Evolutionary conservation across 371 early-diverging fungal genomes (phyloP), one percentile per base, ranked within the genome.

Genomic region (Actinomortierella ambigua): DNA sequence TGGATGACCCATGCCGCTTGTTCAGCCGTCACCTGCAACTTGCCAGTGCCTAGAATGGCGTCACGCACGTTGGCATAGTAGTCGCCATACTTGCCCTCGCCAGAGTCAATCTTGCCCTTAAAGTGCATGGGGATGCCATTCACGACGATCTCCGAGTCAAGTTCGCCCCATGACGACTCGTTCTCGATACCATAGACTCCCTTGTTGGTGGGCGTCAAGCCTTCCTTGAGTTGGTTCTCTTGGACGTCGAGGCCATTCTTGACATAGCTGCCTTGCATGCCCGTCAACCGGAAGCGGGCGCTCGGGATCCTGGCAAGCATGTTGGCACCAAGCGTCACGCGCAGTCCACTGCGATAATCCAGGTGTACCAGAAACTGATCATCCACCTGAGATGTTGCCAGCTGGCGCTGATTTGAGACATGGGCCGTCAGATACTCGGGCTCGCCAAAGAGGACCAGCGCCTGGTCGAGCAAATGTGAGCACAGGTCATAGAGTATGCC

Each of bases 381-480:
- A 50, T 84, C 85, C 15, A 85, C 83, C 26, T 80, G 63, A 1
- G 83, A 77, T 18, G 78, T 77, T 48, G 76, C 65, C 20, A 91
- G 77, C 53, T 85, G 85, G 56, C 93, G 86, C 73, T 91, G 88
- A 61, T 90, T 90, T 40, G 78, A 77, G 53, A 92, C 77, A 9
- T 79, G 79, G 13, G 87, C 89, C 49, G 78, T 84, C 4, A 93
- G 65, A 22, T 82, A 79, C 55, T 83, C 78, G 4, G 93, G 93
- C 40, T 80, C 79, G 26, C 93, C 93, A 65, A 91, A 88, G 51
- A 92, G 77, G 18, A 73, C 70, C 18, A 92, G 68, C 0, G 87
- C 84, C 81, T 93, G 93, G 67, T 93, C 91, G 52, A 93, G 82
- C 73, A 93, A 69, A 55, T 93, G 93, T 5, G 92, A 85, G 28